Evolutionary conservation across 768 basidiomycete species (phyloP), one percentile per base, ranked within the genome.

Genomic region (Lyophyllum atratum): DNA sequence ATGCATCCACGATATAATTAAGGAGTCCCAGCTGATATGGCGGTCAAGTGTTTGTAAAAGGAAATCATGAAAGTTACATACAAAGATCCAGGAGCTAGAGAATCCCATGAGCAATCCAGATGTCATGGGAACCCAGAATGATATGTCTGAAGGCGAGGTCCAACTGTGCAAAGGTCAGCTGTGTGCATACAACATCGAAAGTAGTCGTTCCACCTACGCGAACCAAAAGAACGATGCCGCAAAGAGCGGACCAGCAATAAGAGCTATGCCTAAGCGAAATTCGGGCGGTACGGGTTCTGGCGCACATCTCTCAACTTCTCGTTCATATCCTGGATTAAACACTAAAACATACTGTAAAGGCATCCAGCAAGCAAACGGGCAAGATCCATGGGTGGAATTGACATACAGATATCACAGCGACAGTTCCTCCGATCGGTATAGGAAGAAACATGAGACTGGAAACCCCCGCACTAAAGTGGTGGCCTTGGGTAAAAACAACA

Each of bases 151-250:
- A 56, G 66, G 82, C 0, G 84, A 84, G 1, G 85, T 83, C 85
- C 85, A 86, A 26, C 84, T 84, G 46, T 48, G 21, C n/a, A 48
- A 47, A 21, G 24, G 49, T 37, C 24, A 9, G 46, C 24, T 4
- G 24, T 33, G 39, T 46, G 21, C 44, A 33, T 31, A 47, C 7
- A 22, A 19, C n/a, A 42, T n/a, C n/a, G 64, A 66, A 43, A 40
- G 7, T 25, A 14, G 8, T 44, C 3, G 19, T 2, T 46, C 2
- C 8, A 72, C 76, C 64, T 58, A 82, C 76, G 72, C 80, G 64
- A 89, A 85, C 86, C 86, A 86, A 69, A 89, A 88, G 68, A 87
- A 82, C 4, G 82, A 78, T 21, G 75, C 48, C 15, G 80, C 70
- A 56, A 84, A 77, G 15, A 85, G 58, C 0, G 85, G 86, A 0